Percentiles rank a stretch among this genome's conserved stretches.
Evolutionary conservation across 305 asterid species (phyloP).

Genomic region (Plantago rigida): DNA sequence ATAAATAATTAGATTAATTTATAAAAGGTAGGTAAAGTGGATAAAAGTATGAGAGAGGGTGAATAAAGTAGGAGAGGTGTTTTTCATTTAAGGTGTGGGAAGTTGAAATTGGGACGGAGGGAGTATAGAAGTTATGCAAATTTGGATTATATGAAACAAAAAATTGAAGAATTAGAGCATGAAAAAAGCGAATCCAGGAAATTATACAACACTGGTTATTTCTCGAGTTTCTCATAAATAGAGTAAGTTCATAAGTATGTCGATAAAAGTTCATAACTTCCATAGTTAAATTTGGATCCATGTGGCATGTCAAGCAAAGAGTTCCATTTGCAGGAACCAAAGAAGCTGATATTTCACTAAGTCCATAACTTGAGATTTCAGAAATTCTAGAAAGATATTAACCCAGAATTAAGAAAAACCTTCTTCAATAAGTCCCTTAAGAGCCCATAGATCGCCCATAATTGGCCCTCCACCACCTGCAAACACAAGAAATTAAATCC

Average conservation of each 20-base stretch:
- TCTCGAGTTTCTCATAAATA: background rate
- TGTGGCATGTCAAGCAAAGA: background rate
- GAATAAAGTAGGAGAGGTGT: no score
- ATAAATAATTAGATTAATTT: no score
- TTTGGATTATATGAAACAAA: background rate
- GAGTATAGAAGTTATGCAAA: no score
- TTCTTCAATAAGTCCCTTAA: conserved; percentile 84
- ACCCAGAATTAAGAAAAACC: conserved; percentile 34
- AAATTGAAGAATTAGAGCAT: conserved; percentile 4
- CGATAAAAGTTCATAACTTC: conserved; percentile 8
- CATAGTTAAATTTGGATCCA: background rate
- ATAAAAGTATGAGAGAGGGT: no score
- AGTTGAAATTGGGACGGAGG: no score
- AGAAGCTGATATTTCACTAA: conserved; percentile 4
- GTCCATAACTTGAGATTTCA: conserved; percentile 4
- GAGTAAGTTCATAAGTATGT: background rate
- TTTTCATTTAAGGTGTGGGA: no score
- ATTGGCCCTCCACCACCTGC: conserved; percentile 96
- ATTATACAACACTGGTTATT: background rate
- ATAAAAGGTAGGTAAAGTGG: no score
- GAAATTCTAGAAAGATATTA: conserved; percentile 10
- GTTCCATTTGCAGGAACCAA: conserved; percentile 6
- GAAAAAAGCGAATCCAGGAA: background rate
- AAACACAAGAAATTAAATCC: conserved; percentile 21
- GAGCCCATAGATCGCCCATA: conserved; percentile 97